These are phyloP conservation scores for Butyriboletus appendiculatus DNA, from an alignment of 1,284 basidiomycete genomes.

Conservation along the genomic window DNA sequence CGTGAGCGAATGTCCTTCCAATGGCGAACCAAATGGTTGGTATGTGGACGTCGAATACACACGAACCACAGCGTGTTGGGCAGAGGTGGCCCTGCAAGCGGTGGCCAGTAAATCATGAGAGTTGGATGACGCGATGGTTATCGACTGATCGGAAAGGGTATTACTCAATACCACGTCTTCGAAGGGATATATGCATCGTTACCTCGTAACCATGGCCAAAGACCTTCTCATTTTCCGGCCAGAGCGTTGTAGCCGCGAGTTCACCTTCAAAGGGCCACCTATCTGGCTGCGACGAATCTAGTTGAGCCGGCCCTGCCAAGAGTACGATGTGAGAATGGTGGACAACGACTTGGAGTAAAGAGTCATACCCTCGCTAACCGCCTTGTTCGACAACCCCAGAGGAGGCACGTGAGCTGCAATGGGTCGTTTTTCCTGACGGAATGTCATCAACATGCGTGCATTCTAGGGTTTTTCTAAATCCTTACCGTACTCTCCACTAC, in stretches of 20 bases:
- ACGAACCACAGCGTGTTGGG: conserved; percentile 89
- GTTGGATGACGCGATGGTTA: conserved; percentile 74
- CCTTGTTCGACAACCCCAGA: conserved; percentile 73
- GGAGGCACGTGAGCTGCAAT: conserved; percentile 75
- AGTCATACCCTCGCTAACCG: conserved; percentile 53
- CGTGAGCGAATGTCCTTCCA: conserved; percentile 86
- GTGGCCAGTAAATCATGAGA: conserved; percentile 80
- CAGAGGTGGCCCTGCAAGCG: conserved; percentile 84
- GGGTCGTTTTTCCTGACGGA: conserved; percentile 39
- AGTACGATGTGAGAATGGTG: neutral
- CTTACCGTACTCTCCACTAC: conserved; percentile 48
- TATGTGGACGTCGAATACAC: conserved; percentile 76
- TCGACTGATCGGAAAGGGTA: conserved; percentile 51
- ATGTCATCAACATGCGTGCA: conserved; percentile 10
- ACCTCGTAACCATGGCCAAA: conserved; percentile 99
- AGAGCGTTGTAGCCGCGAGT: conserved; percentile 84
- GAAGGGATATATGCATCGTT: conserved; percentile 12
- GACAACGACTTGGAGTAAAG: neutral
- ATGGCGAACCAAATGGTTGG: conserved; percentile 67
- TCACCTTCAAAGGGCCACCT: conserved; percentile 81
- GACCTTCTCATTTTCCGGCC: conserved; percentile 97
- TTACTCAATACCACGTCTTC: conserved; percentile 7
- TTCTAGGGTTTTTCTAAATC: neutral
- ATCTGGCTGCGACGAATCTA: conserved; percentile 15
- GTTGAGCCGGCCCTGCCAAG: conserved; percentile 18